Evolutionary conservation across 768 basidiomycete genomes (phyloP).

Genomic region (Rhodocollybia butyracea): DNA sequence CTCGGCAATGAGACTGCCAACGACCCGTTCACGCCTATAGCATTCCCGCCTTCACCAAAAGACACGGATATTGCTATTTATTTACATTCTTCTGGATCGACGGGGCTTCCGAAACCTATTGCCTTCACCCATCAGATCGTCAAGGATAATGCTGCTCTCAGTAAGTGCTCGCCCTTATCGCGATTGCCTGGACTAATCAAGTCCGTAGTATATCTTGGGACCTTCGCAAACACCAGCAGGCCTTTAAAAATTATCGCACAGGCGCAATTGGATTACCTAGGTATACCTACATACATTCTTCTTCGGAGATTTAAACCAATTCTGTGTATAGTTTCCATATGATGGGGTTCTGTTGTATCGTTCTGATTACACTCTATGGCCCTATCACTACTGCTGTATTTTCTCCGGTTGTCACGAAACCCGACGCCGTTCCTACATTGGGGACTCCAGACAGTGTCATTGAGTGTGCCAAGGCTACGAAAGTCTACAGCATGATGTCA

Average conservation of each 20-base stretch:
- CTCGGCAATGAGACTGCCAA: slow-evolving; percentile 30
- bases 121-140: neutral
- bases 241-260: neutral
- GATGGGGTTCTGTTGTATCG: neutral
- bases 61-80: slow-evolving; percentile 11
- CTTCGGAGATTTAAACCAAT: no score
- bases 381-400: neutral
- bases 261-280: neutral
- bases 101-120: slow-evolving; percentile 17
- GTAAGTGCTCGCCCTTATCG: neutral
- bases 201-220: neutral
- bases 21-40: slow-evolving; percentile 29
- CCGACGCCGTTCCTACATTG: slow-evolving; percentile 16
- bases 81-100: slow-evolving; percentile 29
- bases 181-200: neutral
- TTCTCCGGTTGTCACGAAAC: neutral
- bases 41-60: neutral
- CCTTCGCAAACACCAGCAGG: neutral
- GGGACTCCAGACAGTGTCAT: slow-evolving; percentile 27
- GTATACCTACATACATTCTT: no score
- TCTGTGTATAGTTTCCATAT: neutral
- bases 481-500: slow-evolving; percentile 13
- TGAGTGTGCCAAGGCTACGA: slow-evolving; percentile 9
- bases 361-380: no score
- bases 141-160: neutral